Base-by-base conservation (phyloP, 495 filamentous ascomycete genomes). In the Cudoniella acicularis region DNA sequence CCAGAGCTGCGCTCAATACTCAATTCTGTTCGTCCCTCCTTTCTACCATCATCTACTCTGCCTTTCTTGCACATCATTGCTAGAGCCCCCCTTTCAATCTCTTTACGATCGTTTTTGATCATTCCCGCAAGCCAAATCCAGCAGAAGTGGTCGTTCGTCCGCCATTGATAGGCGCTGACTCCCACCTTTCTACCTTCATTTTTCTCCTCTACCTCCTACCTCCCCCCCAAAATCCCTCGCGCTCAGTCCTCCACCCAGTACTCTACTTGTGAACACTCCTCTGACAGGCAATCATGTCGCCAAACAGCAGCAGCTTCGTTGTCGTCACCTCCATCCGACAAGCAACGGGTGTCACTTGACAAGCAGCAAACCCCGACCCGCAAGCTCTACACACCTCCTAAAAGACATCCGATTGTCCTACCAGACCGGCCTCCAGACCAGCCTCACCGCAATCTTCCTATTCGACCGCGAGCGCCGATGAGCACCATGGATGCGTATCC, bases 231-330 rank as follows among this genome's bases (percentile, higher is more conserved):
- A 36, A 6, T 26, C 56, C 54, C 41, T 64, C 65, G 60, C 66
- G 62, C 65, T 67, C 59, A 56, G 66, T 54, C 40, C 55, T 56
- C 58, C 50, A 58, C 57, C 61, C 56, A 67, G 45, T 64, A 56
- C 43, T 60, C 50, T 63, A 54, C 60, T 73, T 71, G 58, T 67
- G 61, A 67, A 61, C 47, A 59, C 63, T 65, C 57, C 64, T 68
- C 60, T 74, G 64, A 70, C 68, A 68, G 62, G 67, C 63, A 66
- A 67, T 73, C 63, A 68, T 68, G 63, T 65, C 66, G 40, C 53
- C 63, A 64, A 68, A 68, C 66, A 68, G 66, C 58, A 63, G 53
- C 57, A 54, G 53, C 58, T 36, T 43, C 60, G 30, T 59, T 55
- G 52, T 59, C 43, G 8, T 59, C 60, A 49, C 50, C 52, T 48